Evolutionary conservation across 2,329 filamentous ascomycete species (phyloP), one percentile per base, ranked within the genome.

Genomic region (Lecanicillium sp.): DNA sequence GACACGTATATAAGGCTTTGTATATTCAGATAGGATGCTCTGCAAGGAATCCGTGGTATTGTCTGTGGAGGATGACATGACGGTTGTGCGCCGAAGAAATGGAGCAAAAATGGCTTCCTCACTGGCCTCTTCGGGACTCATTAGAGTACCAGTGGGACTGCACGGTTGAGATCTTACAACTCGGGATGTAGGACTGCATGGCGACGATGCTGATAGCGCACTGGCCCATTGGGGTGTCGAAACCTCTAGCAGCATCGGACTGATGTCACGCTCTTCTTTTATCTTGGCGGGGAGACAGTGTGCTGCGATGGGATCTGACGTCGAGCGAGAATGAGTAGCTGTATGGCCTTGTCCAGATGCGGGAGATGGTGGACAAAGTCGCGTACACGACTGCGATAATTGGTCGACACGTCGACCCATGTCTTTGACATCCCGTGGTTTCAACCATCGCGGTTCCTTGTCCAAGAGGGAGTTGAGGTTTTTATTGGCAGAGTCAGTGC

Each of bases 401-500:
- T 64, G 59, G n/a, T 55, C 56, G 35, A 76, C 62, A 19, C 72
- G 70, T 22, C 64, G 62, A 32, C 58, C 58, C 65, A 75, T 73
- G 37, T 78, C 73, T 14, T 64, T 60, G 9, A 65, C 58, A 27
- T 60, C 65, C 43, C 64, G 66, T 2, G 74, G 73, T 15, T 71
- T 68, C 35, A 78, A 60, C 64, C 73, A 76, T 51, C 74, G 65
- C 20, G 73, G 71, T 28, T 79, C 71, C 44, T 78, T 74, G 45
- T 75, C 73, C 22, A 78, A 64, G 44, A 75, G 65, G 7, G 62
- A 59, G 38, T 71, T 70, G 45, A 78, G 66, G 16, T 70, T 74
- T 57, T 78, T 78, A 49, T 74, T 73, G 25, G 70, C 73, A 19
- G 74, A 76, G 47, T 77, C 73, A 48, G 67, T 70, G 22, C 63